phyloP scores from a whole-genome alignment of 108 stramenopile species.

The Cyclotella sp. region DNA sequence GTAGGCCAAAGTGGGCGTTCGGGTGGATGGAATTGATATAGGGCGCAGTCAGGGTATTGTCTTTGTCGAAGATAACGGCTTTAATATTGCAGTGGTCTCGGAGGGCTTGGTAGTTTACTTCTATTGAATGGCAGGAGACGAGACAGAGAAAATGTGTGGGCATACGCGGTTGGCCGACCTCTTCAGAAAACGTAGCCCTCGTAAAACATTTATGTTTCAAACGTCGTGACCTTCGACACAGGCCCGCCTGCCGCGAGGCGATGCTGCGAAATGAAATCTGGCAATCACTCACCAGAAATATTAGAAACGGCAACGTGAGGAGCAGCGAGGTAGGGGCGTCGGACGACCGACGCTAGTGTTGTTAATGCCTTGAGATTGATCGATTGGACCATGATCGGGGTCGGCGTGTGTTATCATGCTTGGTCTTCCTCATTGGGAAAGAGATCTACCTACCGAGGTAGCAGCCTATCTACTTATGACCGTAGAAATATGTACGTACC shows the following conservation, averaged over 20 bases:
- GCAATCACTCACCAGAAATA: constrained; percentile 59
- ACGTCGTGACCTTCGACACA: no score
- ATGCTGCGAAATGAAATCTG: no score
- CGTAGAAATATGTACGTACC: no score
- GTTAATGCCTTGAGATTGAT: constrained; percentile 84
- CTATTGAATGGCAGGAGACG: constrained; percentile 14
- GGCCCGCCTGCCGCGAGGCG: no score
- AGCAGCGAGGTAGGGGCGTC: constrained; percentile 71
- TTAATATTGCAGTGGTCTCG: constrained; percentile 79
- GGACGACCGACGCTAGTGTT: constrained; percentile 78
- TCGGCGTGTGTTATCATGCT: no score
- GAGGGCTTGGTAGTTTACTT: constrained; percentile 78
- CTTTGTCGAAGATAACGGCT: constrained; percentile 91
- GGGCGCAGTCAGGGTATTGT: constrained; percentile 95
- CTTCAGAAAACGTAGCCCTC: no score
- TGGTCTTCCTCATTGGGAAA: no score
- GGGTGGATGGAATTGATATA: constrained; percentile 82
- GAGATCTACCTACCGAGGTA: no score
- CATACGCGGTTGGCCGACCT: not conserved
- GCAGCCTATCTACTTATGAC: no score
- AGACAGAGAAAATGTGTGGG: not conserved
- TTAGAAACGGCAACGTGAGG: constrained; percentile 82
- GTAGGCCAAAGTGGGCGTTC: constrained; percentile 61
- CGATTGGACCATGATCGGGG: constrained; percentile 80
- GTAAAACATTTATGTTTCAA: no score